phyloP scores from a whole-genome alignment of 768 basidiomycete genomes.

The Kondoa subrosea region DNA sequence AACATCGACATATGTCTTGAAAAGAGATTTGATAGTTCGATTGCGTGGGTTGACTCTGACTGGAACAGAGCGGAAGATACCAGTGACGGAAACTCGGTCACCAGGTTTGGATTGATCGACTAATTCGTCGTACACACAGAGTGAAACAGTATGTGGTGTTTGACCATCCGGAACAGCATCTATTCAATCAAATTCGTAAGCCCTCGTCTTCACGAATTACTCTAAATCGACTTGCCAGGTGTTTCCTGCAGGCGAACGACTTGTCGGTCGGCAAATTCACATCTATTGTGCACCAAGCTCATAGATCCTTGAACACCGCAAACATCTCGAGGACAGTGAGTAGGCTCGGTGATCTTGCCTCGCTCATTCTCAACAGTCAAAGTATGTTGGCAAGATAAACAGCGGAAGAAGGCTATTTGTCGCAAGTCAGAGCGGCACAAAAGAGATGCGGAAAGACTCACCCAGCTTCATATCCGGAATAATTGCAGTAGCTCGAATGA shows the following conservation, averaged over 20 bases:
- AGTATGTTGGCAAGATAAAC: slow-evolving; percentile 88
- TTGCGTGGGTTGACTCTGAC: slow-evolving; percentile 89
- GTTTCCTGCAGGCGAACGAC: slow-evolving; percentile 92
- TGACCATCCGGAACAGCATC: slow-evolving; percentile 96
- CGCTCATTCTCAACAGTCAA: slow-evolving; percentile 91
- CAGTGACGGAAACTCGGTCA: slow-evolving; percentile 73
- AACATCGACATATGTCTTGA: slow-evolving; percentile 94
- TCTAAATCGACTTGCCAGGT: slow-evolving; percentile 36
- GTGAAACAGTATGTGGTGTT: slow-evolving; percentile 88
- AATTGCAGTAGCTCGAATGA: slow-evolving; percentile 90
- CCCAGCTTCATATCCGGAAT: slow-evolving; percentile 93
- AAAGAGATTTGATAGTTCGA: slow-evolving; percentile 77
- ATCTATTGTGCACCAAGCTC: slow-evolving; percentile 90
- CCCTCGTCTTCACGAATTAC: not conserved
- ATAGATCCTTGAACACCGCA: slow-evolving; percentile 77
- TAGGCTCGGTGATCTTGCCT: slow-evolving; percentile 90
- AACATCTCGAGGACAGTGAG: slow-evolving; percentile 77
- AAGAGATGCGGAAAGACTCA: slow-evolving; percentile 23
- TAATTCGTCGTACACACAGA: slow-evolving; percentile 96
- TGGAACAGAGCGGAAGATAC: slow-evolving; percentile 86
- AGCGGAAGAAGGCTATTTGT: slow-evolving; percentile 77
- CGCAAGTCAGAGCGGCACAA: not conserved
- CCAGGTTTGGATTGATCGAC: slow-evolving; percentile 94
- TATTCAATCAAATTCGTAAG: slow-evolving; percentile 11
- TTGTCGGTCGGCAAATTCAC: slow-evolving; percentile 88